Conservation (phyloP, 2,329 filamentous ascomycete species). For the Albophoma yamanashiensis region DNA sequence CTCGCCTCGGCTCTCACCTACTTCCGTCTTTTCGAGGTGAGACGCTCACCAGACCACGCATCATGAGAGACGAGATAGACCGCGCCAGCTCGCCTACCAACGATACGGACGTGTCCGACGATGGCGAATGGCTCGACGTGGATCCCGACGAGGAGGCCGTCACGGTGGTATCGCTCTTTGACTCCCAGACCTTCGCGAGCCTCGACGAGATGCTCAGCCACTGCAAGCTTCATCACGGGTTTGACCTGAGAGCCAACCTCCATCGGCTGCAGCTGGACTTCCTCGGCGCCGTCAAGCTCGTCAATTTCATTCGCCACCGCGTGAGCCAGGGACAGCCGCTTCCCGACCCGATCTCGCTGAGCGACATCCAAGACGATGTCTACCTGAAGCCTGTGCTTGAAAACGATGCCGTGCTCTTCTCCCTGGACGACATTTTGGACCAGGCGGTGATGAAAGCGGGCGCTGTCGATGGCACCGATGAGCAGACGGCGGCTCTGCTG, state of each 20-base stretch:
- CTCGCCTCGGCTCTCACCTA: neutral
- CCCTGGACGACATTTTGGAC: constrained; percentile 56
- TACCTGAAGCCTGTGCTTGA: constrained; percentile 78
- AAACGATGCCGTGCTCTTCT: constrained; percentile 82
- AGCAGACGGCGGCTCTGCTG: constrained; percentile 16
- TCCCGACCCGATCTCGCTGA: constrained; percentile 47
- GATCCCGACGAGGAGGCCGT: constrained; percentile 55
- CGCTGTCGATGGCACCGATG: constrained; percentile 16
- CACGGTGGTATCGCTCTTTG: constrained; percentile 56
- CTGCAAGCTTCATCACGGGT: constrained; percentile 53
- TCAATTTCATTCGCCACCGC: constrained; percentile 54
- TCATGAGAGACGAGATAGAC: constrained; percentile 5
- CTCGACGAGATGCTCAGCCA: constrained; percentile 55
- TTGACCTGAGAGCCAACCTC: constrained; percentile 55
- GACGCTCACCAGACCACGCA: neutral
- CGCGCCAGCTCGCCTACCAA: neutral
- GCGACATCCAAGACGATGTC: constrained; percentile 63
- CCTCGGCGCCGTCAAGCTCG: constrained; percentile 60
- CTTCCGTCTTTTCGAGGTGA: neutral
- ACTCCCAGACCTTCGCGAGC: constrained; percentile 54
- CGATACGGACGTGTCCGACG: constrained; percentile 18
- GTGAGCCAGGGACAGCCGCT: constrained; percentile 32
- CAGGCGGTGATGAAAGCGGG: constrained; percentile 6
- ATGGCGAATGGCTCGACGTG: constrained; percentile 40
- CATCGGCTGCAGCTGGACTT: constrained; percentile 56